Conservation (phyloP, 1,284 basidiomycete genomes). For the Puccinia horiana region DNA sequence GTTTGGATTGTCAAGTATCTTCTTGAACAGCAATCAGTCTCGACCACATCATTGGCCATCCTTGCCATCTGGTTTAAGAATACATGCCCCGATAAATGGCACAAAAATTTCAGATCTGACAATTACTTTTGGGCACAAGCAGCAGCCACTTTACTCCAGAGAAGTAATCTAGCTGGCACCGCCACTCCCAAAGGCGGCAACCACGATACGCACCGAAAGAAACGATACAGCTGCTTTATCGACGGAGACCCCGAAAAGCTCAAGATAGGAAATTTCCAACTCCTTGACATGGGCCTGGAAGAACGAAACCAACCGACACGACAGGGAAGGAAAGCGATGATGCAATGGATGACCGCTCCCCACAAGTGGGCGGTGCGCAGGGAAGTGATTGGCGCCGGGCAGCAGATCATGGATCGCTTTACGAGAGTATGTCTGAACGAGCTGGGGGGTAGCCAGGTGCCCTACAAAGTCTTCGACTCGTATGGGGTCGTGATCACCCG, state of each 20-base stretch:
- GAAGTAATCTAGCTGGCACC: not conserved
- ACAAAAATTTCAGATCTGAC: not conserved
- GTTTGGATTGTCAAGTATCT: not conserved
- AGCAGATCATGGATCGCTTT: not conserved
- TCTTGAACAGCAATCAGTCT: not conserved
- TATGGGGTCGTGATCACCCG: not conserved
- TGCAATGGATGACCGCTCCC: not conserved
- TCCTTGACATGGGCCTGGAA: not conserved
- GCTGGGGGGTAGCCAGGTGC: not conserved
- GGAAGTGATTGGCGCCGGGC: not conserved
- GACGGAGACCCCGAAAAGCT: not conserved
- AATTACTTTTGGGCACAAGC: conserved; percentile 1
- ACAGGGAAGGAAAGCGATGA: not conserved
- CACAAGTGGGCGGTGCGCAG: not conserved
- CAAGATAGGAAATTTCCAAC: not conserved
- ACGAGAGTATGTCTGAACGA: not conserved
- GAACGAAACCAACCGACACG: not conserved
- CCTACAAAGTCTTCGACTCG: not conserved
- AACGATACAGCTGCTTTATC: not conserved
- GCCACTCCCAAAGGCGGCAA: not conserved
- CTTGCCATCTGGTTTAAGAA: not conserved
- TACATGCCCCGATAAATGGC: not conserved
- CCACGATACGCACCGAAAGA: not conserved
- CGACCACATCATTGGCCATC: not conserved
- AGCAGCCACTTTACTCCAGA: not conserved